Evolutionary conservation across 2,329 filamentous ascomycete genomes (phyloP).

Genomic region (Aspergillus hiratsukae): DNA sequence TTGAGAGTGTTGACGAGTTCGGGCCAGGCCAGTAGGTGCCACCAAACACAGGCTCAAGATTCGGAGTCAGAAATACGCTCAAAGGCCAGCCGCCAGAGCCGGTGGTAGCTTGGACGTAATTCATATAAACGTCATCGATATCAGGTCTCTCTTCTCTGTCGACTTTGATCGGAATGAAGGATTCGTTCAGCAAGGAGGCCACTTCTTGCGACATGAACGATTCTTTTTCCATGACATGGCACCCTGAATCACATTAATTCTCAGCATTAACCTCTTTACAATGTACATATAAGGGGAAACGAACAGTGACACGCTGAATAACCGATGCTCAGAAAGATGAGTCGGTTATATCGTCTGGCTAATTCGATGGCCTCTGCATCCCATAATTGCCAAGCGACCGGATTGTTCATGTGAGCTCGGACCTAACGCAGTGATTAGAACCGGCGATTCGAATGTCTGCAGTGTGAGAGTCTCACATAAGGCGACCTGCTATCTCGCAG

Average conservation of each 20-base stretch:
- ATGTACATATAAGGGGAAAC: slow-evolving; percentile 28
- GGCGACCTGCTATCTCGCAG: slow-evolving; percentile 60
- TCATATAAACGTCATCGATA: slow-evolving; percentile 95
- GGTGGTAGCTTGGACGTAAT: slow-evolving; percentile 91
- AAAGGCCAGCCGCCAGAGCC: slow-evolving; percentile 89
- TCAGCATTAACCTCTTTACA: neutral
- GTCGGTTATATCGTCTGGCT: slow-evolving; percentile 75
- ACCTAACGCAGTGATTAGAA: slow-evolving; percentile 44
- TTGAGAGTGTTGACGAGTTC: slow-evolving; percentile 48
- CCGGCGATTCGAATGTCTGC: neutral
- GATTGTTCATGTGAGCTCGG: slow-evolving; percentile 70
- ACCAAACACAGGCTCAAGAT: slow-evolving; percentile 89
- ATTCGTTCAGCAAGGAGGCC: slow-evolving; percentile 74
- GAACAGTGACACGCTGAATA: slow-evolving; percentile 93
- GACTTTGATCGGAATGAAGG: slow-evolving; percentile 87
- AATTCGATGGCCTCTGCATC: slow-evolving; percentile 70
- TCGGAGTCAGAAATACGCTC: slow-evolving; percentile 93
- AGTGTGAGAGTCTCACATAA: slow-evolving; percentile 50
- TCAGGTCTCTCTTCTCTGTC: slow-evolving; percentile 93
- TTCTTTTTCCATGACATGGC: slow-evolving; percentile 88
- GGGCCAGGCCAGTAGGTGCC: slow-evolving; percentile 94
- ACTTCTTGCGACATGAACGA: slow-evolving; percentile 81
- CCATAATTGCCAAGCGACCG: slow-evolving; percentile 89
- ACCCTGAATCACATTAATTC: slow-evolving; percentile 50
- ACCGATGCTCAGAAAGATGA: slow-evolving; percentile 91